Conservation (phyloP, 805 yeast genomes). For the Yamadazyma insecticola region DNA sequence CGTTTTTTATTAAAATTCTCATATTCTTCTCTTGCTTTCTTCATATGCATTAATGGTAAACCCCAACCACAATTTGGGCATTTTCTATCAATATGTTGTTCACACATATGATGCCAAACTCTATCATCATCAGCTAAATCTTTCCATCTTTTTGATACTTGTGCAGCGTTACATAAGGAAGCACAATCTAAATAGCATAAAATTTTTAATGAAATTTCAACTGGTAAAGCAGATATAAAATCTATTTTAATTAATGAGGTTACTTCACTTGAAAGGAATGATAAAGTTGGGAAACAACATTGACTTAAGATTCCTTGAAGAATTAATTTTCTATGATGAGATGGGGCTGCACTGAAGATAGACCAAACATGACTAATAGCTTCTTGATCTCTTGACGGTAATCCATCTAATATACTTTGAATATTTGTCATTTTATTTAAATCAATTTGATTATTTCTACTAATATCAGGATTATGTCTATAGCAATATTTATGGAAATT, state of each 20-base stretch:
- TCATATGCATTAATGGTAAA: slow-evolving; percentile 87
- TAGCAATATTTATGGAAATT: slow-evolving; percentile 75
- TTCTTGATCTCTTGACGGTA: slow-evolving; percentile 69
- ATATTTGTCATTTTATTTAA: slow-evolving; percentile 58
- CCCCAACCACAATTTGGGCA: slow-evolving; percentile 99
- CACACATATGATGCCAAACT: slow-evolving; percentile 98
- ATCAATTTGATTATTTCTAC: slow-evolving; percentile 66
- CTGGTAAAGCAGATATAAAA: slow-evolving; percentile 79
- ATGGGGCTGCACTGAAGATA: slow-evolving; percentile 70
- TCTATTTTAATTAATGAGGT: slow-evolving; percentile 80
- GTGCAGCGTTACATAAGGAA: slow-evolving; percentile 91
- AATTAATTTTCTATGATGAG: slow-evolving; percentile 66
- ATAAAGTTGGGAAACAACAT: slow-evolving; percentile 92
- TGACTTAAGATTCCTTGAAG: slow-evolving; percentile 80
- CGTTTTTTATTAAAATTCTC: slow-evolving; percentile 4
- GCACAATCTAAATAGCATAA: slow-evolving; percentile 87
- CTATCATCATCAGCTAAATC: slow-evolving; percentile 89
- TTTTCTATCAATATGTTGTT: slow-evolving; percentile 94
- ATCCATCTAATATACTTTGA: slow-evolving; percentile 50
- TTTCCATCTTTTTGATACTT: slow-evolving; percentile 86
- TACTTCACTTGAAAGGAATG: slow-evolving; percentile 79
- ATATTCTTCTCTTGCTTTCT: slow-evolving; percentile 52
- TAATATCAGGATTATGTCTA: slow-evolving; percentile 87
- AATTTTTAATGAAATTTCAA: slow-evolving; percentile 79
- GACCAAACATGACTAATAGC: slow-evolving; percentile 83